These are phyloP conservation scores for Fusarium sp. DNA, from an alignment of 2,329 filamentous ascomycete genomes.

Conservation along the genomic window DNA sequence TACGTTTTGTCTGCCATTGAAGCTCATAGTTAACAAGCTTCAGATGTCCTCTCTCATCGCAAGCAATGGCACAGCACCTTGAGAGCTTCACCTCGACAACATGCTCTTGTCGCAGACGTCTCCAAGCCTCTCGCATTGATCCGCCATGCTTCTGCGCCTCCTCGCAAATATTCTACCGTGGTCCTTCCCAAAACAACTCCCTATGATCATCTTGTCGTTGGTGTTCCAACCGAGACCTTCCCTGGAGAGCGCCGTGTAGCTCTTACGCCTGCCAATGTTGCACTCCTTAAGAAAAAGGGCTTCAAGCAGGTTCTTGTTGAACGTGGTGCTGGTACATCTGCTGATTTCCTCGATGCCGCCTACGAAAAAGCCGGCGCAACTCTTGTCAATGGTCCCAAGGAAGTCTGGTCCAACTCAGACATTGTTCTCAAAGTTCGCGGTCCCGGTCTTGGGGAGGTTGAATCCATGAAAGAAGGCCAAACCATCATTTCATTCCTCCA, in stretches of 20 bases:
- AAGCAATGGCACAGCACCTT: constrained; percentile 53
- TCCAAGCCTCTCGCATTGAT: constrained; percentile 50
- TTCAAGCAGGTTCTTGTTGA: constrained; percentile 82
- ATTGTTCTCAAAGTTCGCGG: constrained; percentile 87
- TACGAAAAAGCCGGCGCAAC: constrained; percentile 83
- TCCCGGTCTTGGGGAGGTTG: constrained; percentile 75
- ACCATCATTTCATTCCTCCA: constrained; percentile 87
- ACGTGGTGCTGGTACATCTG: constrained; percentile 79
- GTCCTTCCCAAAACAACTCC: constrained; percentile 62
- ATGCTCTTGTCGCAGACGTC: constrained; percentile 42
- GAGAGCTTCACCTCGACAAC: constrained; percentile 40
- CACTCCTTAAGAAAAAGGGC: constrained; percentile 85
- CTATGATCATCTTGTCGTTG: constrained; percentile 78
- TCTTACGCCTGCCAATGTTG: constrained; percentile 84
- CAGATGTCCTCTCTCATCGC: constrained; percentile 40
- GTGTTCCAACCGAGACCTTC: constrained; percentile 82
- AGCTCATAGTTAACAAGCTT: constrained; percentile 16
- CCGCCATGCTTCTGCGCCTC: constrained; percentile 48
- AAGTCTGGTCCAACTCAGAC: constrained; percentile 79
- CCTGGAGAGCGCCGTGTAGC: constrained; percentile 84
- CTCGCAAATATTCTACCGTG: constrained; percentile 52
- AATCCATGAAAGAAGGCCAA: constrained; percentile 72
- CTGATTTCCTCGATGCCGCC: constrained; percentile 80
- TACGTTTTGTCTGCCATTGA: background rate
- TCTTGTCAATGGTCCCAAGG: constrained; percentile 71